Evolutionary conservation across 176 grass and related monocot species (phyloP), one percentile per base, ranked within the genome.

Genomic region (Juncus effusus): DNA sequence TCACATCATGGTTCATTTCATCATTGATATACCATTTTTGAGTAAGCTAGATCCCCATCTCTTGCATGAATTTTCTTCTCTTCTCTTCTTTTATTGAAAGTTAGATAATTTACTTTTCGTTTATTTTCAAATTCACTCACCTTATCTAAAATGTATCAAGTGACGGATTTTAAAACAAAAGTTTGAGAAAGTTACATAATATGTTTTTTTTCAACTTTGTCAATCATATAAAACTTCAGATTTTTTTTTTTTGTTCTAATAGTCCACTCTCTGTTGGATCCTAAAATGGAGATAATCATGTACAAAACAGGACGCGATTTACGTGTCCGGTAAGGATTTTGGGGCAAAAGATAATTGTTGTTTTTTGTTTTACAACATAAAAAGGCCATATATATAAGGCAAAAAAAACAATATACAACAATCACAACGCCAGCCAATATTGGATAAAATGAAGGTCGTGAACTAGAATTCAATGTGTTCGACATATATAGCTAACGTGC

Each of bases 21-120:
- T 28, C 36, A 1, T 51, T 67, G 44, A 67, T 47, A 52, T 54
- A 2, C 64, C 49, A 51, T 51, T 51, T 66, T 19, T 52, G 64
- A 52, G 15, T 37, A 54, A 38, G 16, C 64, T 67, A 38, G 13
- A 67, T 51, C 10, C 16, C 10, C 11, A 57, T 13, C 54, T 57
- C 54, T 57, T 57, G 14, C 54, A 57, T 57, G n/a, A 11, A 13
- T 13, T 57, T 11, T 16, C 11, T 13, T 28, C 1, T 28, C 19
- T 28, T 28, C 19, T 28, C 19, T 28, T 28, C 19, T 28, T 28
- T 28, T 28, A 28, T 28, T 28, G 19, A 28, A 28, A 28, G 19
- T 28, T 28, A 28, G 19, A 28, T 28, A 28, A 28, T 28, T 28
- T 28, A 28, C 19, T 28, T 28, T 28, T 28, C 19, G 19, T 28